Percentiles rank a stretch among this genome's conserved stretches.
These are phyloP conservation scores for Penicillium cosmopolitanum DNA, from an alignment of 495 filamentous ascomycete genomes.

Conservation along the genomic window DNA sequence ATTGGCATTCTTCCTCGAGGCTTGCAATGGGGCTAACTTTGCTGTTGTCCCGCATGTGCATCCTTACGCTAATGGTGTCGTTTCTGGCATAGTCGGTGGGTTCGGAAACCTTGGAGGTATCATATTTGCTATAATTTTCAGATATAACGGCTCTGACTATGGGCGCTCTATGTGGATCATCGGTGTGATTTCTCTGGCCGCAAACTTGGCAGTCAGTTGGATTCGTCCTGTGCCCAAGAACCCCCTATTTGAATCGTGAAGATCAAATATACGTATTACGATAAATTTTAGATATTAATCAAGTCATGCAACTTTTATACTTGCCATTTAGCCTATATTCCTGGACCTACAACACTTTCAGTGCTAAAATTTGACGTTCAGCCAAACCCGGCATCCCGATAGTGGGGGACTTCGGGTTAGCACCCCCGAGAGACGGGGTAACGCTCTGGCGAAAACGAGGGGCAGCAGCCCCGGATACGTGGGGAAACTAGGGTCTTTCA, in stretches of 20 bases:
- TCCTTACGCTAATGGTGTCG: conserved; percentile 73
- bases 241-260: conserved; percentile 22
- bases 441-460: conserved; percentile 26
- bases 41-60: conserved; percentile 83
- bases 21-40: conserved; percentile 84
- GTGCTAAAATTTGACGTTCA: not conserved
- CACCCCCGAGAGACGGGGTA: conserved; percentile 31
- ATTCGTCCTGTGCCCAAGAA: conserved; percentile 65
- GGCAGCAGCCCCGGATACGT: conserved; percentile 8
- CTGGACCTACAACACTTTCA: not conserved
- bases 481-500: not conserved
- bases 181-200: conserved; percentile 70
- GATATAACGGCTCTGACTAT: conserved; percentile 71
- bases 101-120: conserved; percentile 85
- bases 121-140: conserved; percentile 83
- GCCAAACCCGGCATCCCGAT: conserved; percentile 10
- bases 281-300: not conserved
- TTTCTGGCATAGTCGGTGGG: conserved; percentile 78
- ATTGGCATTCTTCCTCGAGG: conserved; percentile 81
- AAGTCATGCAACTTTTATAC: not conserved
- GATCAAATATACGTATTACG: not conserved
- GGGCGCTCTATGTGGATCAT: conserved; percentile 78
- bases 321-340: not conserved
- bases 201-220: conserved; percentile 72
- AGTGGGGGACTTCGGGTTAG: conserved; percentile 32